These are phyloP conservation scores for Metschnikowia anglica DNA, from an alignment of 805 yeast genomes.

Conservation along the genomic window DNA sequence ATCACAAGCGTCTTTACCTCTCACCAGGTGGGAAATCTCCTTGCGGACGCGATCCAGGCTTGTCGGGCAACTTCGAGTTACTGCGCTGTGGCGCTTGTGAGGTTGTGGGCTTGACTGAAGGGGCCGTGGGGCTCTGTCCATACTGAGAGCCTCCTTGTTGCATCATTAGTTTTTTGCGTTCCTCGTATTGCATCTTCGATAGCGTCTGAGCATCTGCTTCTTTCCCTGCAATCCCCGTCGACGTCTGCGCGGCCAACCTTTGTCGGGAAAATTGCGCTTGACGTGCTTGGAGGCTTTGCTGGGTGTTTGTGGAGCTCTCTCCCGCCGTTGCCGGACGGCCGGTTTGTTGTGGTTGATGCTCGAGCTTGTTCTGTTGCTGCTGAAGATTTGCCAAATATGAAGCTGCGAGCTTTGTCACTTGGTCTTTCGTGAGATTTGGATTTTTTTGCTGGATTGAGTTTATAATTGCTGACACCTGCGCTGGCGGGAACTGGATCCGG, in stretches of 20 bases:
- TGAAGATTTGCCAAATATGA: conserved; percentile 58
- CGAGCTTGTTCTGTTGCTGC: conserved; percentile 42
- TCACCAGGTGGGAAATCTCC: no score
- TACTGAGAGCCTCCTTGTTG: conserved; percentile 24
- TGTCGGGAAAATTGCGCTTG: conserved; percentile 18
- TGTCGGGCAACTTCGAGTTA: neutral
- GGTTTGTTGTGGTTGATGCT: conserved; percentile 9
- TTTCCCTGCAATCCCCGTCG: conserved; percentile 10
- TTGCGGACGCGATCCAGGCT: neutral
- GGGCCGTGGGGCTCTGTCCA: conserved; percentile 5
- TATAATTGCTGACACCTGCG: conserved; percentile 65
- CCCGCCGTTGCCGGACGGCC: conserved; percentile 16
- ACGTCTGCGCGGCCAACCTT: conserved; percentile 14
- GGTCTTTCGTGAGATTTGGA: conserved; percentile 61
- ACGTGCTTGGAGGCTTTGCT: conserved; percentile 15
- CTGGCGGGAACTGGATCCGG: conserved; percentile 50
- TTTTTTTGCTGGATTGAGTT: conserved; percentile 64
- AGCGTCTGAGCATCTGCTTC: conserved; percentile 26
- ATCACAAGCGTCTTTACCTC: no score
- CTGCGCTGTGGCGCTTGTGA: neutral
- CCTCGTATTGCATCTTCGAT: conserved; percentile 36
- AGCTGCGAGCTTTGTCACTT: conserved; percentile 65
- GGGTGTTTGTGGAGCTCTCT: conserved; percentile 12
- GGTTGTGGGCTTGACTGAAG: neutral
- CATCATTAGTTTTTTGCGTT: conserved; percentile 35